A percentile compares a stretch with the other conserved stretches of the same genome.
These are phyloP conservation scores for Suhomyces sp. DNA, from an alignment of 805 yeast species.

Conservation along the genomic window DNA sequence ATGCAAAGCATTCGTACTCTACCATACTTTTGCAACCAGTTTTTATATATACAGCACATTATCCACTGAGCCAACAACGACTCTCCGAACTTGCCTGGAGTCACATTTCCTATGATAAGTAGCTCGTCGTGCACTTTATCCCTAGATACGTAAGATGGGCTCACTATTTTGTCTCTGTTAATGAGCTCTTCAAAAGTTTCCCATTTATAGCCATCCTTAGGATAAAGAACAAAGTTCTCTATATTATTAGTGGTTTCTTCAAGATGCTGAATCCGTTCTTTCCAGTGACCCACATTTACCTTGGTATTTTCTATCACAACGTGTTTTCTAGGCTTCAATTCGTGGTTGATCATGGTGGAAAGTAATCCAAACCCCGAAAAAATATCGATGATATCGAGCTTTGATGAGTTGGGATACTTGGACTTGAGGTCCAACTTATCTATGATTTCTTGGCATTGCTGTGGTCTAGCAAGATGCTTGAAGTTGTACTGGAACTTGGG, in stretches of 20 bases:
- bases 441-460: constrained; percentile 37
- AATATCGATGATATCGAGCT: constrained; percentile 54
- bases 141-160: constrained; percentile 24
- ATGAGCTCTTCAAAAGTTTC: constrained; percentile 50
- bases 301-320: constrained; percentile 55
- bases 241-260: constrained; percentile 20
- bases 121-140: constrained; percentile 51
- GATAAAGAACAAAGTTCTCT: constrained; percentile 32
- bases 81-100: constrained; percentile 54
- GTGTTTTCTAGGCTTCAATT: constrained; percentile 61
- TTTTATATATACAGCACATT: constrained; percentile 60
- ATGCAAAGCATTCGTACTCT: constrained; percentile 72
- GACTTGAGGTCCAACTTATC: constrained; percentile 45
- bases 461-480: constrained; percentile 20
- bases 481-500: constrained; percentile 26
- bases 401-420: constrained; percentile 32
- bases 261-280: constrained; percentile 22
- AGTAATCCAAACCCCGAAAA: constrained; percentile 61
- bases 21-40: constrained; percentile 73
- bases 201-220: constrained; percentile 68
- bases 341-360: constrained; percentile 59
- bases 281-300: constrained; percentile 25
- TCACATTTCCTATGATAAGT: constrained; percentile 57
- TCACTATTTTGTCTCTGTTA: constrained; percentile 42
- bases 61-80: constrained; percentile 73